Base-by-base conservation (phyloP, 2,329 filamentous ascomycete genomes). In the Aspergillus pseudonomiae region DNA sequence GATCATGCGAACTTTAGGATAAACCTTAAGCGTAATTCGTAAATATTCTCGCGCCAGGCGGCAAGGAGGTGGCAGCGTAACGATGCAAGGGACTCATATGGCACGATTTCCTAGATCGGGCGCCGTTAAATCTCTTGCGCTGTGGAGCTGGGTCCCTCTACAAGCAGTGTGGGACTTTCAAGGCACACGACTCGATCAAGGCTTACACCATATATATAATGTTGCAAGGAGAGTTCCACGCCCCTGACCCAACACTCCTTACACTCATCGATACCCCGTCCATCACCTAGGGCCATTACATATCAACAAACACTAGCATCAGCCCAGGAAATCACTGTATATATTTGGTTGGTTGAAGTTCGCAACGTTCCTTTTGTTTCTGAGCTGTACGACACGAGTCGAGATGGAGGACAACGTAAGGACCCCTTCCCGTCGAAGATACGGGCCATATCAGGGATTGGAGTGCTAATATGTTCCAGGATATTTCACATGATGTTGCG, bases 401-500 rank as follows among this genome's bases (percentile, higher is more conserved):
- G 14, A 30, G 46, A 50, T 50, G 46, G 46, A 50, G 14, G 14
- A 2, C 26, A 26, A 21, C 19, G 52, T 54, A 30, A 54, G 30
- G 16, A 10, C 46, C 46, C 10, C 26, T 16, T 30, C 12, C 14
- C 16, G 4, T 30, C 26, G 4, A 7, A 10, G 26, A 36, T 11
- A 24, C 11, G 4, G 19, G 11, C 5, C 16, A 24, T 12, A 54
- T 16, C 24, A 48, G 19, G 7, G 5, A 48, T 21, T 28, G 4
- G 9, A 6, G n/a, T 34, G 28, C 56, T 59, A 36, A 59, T 30
- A 12, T 10, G 7, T 21, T 34, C 14, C n/a, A 64, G 62, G 59
- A 64, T 24, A 26, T 24, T 16, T 36, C 30, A 39, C 63, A 65
- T 26, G 71, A 72, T 53, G 68, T 78, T 19, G 77, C 76, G 9